Conservation (phyloP, 176 grass and related monocot genomes). For the Raddia guianensis region DNA sequence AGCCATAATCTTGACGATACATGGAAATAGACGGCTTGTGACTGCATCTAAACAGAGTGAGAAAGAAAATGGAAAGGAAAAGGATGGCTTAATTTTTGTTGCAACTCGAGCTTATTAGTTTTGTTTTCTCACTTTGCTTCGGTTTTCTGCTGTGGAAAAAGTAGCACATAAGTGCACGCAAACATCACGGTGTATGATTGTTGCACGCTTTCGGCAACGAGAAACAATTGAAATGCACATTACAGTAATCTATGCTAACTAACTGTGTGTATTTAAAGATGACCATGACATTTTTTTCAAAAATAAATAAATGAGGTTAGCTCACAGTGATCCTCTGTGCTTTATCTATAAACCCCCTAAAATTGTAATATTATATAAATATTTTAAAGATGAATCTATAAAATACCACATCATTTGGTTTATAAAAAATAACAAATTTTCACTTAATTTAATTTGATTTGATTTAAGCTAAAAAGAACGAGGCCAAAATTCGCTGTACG, state of each 20-base stretch:
- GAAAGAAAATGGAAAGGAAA: too few species aligned
- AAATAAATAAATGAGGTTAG: too few species aligned
- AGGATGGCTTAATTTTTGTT: conserved; percentile 25
- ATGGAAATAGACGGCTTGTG: conserved; percentile 34
- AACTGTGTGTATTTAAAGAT: background rate
- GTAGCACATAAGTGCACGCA: conserved; percentile 35
- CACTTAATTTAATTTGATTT: too few species aligned
- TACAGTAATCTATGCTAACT: background rate
- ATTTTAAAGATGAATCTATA: too few species aligned
- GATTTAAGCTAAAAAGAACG: too few species aligned
- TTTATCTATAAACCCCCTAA: background rate
- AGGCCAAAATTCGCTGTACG: background rate
- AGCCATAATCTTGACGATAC: conserved; percentile 4
- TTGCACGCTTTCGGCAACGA: conserved; percentile 30
- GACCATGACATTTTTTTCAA: background rate
- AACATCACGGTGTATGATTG: conserved; percentile 23
- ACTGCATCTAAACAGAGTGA: background rate
- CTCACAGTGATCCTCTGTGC: background rate
- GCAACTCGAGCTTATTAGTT: background rate
- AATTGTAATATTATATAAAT: too few species aligned
- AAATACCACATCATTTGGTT: too few species aligned
- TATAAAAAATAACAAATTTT: too few species aligned
- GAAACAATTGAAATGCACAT: background rate
- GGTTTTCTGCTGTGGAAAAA: background rate
- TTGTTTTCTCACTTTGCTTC: conserved; percentile 11